Evolutionary conservation across 768 basidiomycete species (phyloP).

Genomic region (Phanerochaete sordida): DNA sequence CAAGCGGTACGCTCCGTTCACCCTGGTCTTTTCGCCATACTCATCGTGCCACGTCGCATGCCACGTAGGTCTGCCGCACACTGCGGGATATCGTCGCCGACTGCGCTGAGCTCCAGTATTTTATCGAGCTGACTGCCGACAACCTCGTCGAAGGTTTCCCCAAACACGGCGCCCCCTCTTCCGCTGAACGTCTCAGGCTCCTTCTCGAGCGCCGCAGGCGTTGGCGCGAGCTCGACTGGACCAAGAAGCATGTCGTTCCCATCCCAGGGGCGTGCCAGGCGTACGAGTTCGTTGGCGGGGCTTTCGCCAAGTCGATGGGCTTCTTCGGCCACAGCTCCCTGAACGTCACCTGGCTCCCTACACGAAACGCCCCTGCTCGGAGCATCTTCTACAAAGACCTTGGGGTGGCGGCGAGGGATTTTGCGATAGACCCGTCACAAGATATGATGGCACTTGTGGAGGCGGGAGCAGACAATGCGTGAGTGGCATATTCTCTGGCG

Average conservation of each 20-base stretch:
- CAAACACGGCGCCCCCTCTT: slow-evolving; percentile 10
- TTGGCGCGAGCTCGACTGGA: slow-evolving; percentile 33
- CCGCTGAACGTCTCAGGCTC: slow-evolving; percentile 29
- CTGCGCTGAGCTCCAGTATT: slow-evolving; percentile 27
- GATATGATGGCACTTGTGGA: slow-evolving; percentile 50
- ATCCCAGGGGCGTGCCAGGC: slow-evolving; percentile 39
- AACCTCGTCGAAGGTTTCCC: slow-evolving; percentile 23
- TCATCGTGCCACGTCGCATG: neutral
- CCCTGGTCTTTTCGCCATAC: neutral
- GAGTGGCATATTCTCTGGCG: neutral
- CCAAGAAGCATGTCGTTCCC: slow-evolving; percentile 19
- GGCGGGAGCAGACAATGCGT: slow-evolving; percentile 17
- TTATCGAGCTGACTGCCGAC: slow-evolving; percentile 29
- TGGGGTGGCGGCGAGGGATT: slow-evolving; percentile 44
- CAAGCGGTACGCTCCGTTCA: slow-evolving; percentile 8
- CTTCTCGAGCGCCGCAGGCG: slow-evolving; percentile 32
- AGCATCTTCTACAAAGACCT: slow-evolving; percentile 32
- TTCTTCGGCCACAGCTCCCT: slow-evolving; percentile 18
- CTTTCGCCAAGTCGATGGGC: slow-evolving; percentile 43
- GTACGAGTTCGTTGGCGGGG: slow-evolving; percentile 60
- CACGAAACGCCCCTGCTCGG: slow-evolving; percentile 5
- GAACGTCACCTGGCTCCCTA: slow-evolving; percentile 26
- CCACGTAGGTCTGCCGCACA: slow-evolving; percentile 21
- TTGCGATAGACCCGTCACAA: slow-evolving; percentile 65
- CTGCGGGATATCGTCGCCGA: slow-evolving; percentile 17